Conservation (phyloP, 345 rosid genomes). For the Populus davidiana region DNA sequence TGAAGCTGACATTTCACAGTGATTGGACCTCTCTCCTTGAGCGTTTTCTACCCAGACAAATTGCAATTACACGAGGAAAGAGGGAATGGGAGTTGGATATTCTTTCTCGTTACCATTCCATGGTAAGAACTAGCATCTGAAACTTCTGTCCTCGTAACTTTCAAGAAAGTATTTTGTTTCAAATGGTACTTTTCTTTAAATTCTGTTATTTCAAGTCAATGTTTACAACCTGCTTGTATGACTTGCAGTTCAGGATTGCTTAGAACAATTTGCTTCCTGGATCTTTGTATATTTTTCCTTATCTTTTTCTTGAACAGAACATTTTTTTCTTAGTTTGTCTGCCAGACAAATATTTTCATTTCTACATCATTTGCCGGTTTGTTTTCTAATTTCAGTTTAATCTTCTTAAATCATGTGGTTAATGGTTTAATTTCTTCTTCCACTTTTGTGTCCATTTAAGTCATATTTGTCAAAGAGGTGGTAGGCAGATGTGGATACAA, state of each 20-base stretch:
- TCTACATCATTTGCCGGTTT: not conserved
- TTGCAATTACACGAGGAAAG: slow-evolving; percentile 92
- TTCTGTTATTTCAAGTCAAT: not conserved
- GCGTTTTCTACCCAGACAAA: slow-evolving; percentile 85
- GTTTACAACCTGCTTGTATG: not conserved
- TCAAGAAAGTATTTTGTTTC: not conserved
- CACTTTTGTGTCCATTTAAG: not conserved
- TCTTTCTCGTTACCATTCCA: slow-evolving; percentile 75
- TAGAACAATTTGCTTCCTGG: not conserved
- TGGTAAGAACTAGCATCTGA: slow-evolving; percentile 50
- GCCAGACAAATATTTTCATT: not conserved
- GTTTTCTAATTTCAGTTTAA: not conserved
- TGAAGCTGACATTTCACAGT: slow-evolving; percentile 31
- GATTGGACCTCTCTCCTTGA: slow-evolving; percentile 93
- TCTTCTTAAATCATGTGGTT: not conserved
- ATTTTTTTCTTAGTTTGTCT: not conserved
- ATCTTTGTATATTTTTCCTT: not conserved
- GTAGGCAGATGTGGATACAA: not conserved
- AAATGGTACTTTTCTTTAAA: not conserved
- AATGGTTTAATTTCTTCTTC: not conserved
- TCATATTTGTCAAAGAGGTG: not conserved
- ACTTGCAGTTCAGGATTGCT: not conserved
- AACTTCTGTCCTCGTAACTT: not conserved
- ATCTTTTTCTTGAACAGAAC: not conserved
- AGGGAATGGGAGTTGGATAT: slow-evolving; percentile 95